Base-by-base conservation (phyloP, 305 asterid species). In the Andrographis paniculata region DNA sequence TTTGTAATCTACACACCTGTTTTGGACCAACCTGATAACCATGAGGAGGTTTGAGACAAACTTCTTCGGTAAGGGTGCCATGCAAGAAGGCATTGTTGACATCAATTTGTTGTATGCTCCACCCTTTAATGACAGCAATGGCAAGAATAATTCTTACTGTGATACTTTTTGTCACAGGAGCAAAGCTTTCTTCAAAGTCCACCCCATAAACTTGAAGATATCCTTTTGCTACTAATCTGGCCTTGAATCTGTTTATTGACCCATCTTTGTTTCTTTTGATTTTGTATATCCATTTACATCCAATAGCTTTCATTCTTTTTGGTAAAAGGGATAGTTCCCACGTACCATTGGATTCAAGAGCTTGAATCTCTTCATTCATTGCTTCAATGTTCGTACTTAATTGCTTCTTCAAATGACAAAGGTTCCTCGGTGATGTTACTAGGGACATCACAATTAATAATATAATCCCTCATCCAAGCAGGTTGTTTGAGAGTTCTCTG, bases 261-360 rank as follows among this genome's bases (percentile, higher is more conserved):
- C 1, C 50, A 45, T 45, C 33, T 4, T 16, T 6, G 2, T 45
- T 20, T 3, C 2, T 14, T 11, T 45, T 45, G 3, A 45, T 4
- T 14, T 21, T 45, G 17, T 45, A 45, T 2, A 45, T 14, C 50
- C 50, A 45, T 4, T 24, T 20, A 20, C 50, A 45, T 6, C 33
- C 33, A 1, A 45, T 45, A 0, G 30, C 17, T 21, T 9, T 5
- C 4, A 20, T 45, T 2, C 33, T 17, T 14, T 1, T 3, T 1
- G 50, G 50, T 2, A 45, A 11, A 10, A 5, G 2, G 13, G 17
- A 4, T 0, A 45, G 16, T 2, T 13, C 6, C 50, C 50, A 22
- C 0, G 14, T 45, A 1, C 22, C 27, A 22, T 45, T 45, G 4
- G 1, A 10, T 14, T 20, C 35, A 0, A 20, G 6, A 2, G 50